phyloP scores from a whole-genome alignment of 805 yeast genomes.

The Citeromyces nyonsensis region DNA sequence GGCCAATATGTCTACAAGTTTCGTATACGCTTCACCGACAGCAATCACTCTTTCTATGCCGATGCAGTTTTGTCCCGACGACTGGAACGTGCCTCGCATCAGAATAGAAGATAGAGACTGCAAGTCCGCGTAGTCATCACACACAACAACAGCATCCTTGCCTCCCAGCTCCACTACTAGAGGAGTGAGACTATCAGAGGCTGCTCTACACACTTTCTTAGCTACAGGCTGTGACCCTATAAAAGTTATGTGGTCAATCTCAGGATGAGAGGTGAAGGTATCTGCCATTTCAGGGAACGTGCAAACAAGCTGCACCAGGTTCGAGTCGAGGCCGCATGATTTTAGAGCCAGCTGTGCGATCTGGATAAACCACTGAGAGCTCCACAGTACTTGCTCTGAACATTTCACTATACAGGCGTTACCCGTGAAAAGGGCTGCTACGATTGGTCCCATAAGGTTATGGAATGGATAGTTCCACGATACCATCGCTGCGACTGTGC shows the following conservation, averaged over 20 bases:
- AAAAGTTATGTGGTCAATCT: constrained; percentile 77
- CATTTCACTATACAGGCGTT: constrained; percentile 87
- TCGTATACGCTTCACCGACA: constrained; percentile 50
- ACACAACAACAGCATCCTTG: constrained; percentile 78
- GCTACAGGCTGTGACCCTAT: constrained; percentile 96
- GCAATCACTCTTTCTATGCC: constrained; percentile 93
- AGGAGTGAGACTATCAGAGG: constrained; percentile 80
- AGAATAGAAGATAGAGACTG: constrained; percentile 53
- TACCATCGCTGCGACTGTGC: constrained; percentile 78
- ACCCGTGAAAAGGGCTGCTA: constrained; percentile 82
- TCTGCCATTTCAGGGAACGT: constrained; percentile 88
- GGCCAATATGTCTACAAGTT: constrained; percentile 38
- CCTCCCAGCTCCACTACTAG: constrained; percentile 96
- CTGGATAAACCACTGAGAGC: constrained; percentile 63
- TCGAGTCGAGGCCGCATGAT: constrained; percentile 62
- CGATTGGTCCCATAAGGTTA: constrained; percentile 82
- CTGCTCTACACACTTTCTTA: constrained; percentile 69
- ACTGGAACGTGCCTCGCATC: constrained; percentile 92
- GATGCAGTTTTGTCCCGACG: constrained; percentile 96
- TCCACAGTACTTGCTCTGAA: constrained; percentile 94
- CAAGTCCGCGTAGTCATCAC: constrained; percentile 59
- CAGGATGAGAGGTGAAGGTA: constrained; percentile 70
- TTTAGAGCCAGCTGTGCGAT: constrained; percentile 60
- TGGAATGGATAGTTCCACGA: constrained; percentile 98
- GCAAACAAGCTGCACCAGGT: constrained; percentile 75